Base-by-base conservation (phyloP, 2,329 filamentous ascomycete species). In the Phyllosticta capitalensis region DNA sequence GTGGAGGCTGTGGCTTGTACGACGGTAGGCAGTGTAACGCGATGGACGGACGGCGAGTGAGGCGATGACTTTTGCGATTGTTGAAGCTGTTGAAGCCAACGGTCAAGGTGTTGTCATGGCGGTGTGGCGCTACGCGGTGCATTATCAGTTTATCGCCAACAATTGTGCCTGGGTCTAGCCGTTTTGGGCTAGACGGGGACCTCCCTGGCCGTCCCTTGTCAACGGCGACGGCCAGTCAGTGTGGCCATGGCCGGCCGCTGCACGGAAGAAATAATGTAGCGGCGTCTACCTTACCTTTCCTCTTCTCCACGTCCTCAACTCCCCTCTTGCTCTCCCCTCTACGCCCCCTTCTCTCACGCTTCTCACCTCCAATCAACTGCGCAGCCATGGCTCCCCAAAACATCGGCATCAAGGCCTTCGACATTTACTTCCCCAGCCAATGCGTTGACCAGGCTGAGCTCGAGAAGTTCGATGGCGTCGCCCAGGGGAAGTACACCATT, bases 401-500 rank as follows among this genome's bases (percentile, higher is more conserved):
- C 68, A 75, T 80, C 62, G 78, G 78, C 64, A 80, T 80, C 73
- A 80, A 79, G 69, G 78, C 75, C 73, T 77, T 80, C 68, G 78
- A 80, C 74, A 72, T 80, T 56, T 80, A 80, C 74, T 78, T 80
- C 65, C 78, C 78, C 62, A 78, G 74, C 72, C 78, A 80, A 78
- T 80, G 78, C 66, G 78, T 80, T 64, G 78, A 80, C 68, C 78
- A 80, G 70, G 66, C 75, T 63, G 78, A 80, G 66, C 76, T 80
- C 62, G 78, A 80, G 69, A 79, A 79, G 71, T 80, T 79, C 73
- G 78, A 80, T 77, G 78, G 78, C 71, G 77, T 80, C 62, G 72
- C 72, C 61, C 66, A 70, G 62, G 78, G 78, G 67, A 80, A 80
- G 67, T 80, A 80, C 73, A 80, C 78, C 56, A 80, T 80, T 72